Evolutionary conservation across 176 grass and related monocot species (phyloP).

Genomic region (Musa itinerans): DNA sequence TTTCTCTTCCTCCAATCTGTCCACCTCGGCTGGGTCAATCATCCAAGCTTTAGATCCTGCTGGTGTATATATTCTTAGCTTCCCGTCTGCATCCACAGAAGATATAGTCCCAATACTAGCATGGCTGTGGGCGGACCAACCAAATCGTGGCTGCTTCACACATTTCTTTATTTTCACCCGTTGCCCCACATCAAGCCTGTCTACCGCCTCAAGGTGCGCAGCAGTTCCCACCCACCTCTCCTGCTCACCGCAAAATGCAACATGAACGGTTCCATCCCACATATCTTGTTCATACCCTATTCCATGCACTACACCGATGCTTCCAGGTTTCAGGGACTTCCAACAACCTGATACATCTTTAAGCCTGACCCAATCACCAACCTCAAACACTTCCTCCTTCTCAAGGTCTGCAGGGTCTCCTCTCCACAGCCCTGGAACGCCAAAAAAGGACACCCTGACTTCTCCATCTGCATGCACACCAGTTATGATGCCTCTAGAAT

Average conservation of each 20-base stretch:
- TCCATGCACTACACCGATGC: conserved; percentile 85
- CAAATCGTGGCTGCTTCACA: conserved; percentile 87
- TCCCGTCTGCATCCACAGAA: conserved; percentile 93
- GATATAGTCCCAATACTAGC: conserved; percentile 90
- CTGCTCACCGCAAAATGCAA: conserved; percentile 90
- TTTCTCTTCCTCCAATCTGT: conserved; percentile 80
- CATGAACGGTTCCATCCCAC: conserved; percentile 85
- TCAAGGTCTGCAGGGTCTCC: conserved; percentile 94
- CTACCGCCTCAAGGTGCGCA: conserved; percentile 52
- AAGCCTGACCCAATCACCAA: conserved; percentile 80
- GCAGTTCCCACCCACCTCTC: conserved; percentile 84
- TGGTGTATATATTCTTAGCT: conserved; percentile 91
- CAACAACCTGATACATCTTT: conserved; percentile 44
- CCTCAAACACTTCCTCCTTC: conserved; percentile 70
- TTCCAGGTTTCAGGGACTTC: conserved; percentile 83
- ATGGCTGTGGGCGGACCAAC: conserved; percentile 89
- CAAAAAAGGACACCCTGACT: conserved; percentile 76
- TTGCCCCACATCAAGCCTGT: conserved; percentile 68
- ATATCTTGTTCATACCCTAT: conserved; percentile 68
- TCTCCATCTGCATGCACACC: conserved; percentile 96
- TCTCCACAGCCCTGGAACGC: conserved; percentile 66
- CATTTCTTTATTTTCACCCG: conserved; percentile 61
- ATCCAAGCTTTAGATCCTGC: conserved; percentile 90
- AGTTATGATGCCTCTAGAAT: conserved; percentile 85
- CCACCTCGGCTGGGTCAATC: conserved; percentile 89